A percentile compares a stretch with the other conserved stretches of the same genome.
These are phyloP conservation scores for Wickerhamiella azyma DNA, from an alignment of 805 yeast species.

Conservation along the genomic window DNA sequence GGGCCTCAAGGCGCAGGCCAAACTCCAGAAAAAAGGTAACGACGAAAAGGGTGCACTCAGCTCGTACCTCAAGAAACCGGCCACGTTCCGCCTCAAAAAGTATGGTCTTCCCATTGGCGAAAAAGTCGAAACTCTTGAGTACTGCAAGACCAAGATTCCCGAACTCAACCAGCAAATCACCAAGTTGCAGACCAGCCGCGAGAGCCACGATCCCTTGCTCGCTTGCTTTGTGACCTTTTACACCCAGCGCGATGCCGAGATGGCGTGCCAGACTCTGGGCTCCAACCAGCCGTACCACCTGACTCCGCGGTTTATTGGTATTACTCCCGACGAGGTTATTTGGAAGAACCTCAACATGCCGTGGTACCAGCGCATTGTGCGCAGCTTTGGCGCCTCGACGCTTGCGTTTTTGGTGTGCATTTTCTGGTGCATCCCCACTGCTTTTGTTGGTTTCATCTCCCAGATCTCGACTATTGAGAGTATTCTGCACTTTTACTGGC, in stretches of 20 bases:
- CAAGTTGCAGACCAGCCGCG: constrained; percentile 40
- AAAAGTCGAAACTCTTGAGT: constrained; percentile 73
- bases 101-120: constrained; percentile 38
- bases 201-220: constrained; percentile 52
- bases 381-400: constrained; percentile 43
- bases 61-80: constrained; percentile 64
- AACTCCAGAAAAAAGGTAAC: constrained; percentile 54
- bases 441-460: constrained; percentile 91
- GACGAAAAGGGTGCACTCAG: constrained; percentile 16
- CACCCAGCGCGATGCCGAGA: constrained; percentile 75
- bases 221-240: constrained; percentile 74
- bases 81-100: constrained; percentile 61
- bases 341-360: constrained; percentile 65
- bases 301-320: constrained; percentile 41
- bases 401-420: constrained; percentile 53
- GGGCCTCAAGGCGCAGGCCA: constrained; percentile 50
- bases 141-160: constrained; percentile 51
- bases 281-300: constrained; percentile 32
- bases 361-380: constrained; percentile 42
- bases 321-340: constrained; percentile 67
- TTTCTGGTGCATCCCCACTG: constrained; percentile 95
- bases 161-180: constrained; percentile 56
- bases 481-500: constrained; percentile 35
- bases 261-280: constrained; percentile 66
- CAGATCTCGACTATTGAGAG: constrained; percentile 48